phyloP scores from a whole-genome alignment of 805 yeast genomes.

The Yamadazyma akitaensis region DNA sequence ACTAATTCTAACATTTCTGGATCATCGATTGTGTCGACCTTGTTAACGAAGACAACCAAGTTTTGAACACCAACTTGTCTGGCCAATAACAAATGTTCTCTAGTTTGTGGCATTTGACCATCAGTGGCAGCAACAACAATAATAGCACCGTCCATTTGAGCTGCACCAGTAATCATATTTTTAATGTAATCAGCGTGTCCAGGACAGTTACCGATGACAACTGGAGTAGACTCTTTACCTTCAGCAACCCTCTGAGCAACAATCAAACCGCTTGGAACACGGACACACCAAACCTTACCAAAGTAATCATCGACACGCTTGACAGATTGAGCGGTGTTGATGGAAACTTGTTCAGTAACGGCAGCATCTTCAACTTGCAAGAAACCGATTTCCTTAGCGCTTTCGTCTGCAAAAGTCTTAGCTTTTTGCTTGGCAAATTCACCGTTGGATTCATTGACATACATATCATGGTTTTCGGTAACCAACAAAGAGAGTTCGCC shows the following conservation, averaged over 20 bases:
- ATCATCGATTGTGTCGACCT: slow-evolving; percentile 96
- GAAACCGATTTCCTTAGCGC: neutral
- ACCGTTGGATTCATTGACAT: neutral
- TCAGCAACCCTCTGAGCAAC: slow-evolving; percentile 3
- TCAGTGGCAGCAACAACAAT: slow-evolving; percentile 98
- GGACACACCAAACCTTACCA: slow-evolving; percentile 7
- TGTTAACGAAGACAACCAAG: slow-evolving; percentile 96
- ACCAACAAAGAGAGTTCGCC: slow-evolving; percentile 3
- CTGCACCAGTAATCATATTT: slow-evolving; percentile 99
- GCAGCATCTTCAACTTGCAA: neutral
- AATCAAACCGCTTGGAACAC: slow-evolving; percentile 5
- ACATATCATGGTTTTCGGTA: slow-evolving; percentile 7
- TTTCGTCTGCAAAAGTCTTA: neutral
- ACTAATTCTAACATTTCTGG: slow-evolving; percentile 99
- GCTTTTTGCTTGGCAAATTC: neutral
- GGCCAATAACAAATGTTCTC: slow-evolving; percentile 97
- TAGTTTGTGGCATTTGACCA: slow-evolving; percentile 99
- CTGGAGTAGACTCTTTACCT: neutral
- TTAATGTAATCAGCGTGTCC: slow-evolving; percentile 99
- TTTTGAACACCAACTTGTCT: slow-evolving; percentile 99
- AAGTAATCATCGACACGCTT: slow-evolving; percentile 3
- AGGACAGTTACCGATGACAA: slow-evolving; percentile 5
- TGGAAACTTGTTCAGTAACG: neutral
- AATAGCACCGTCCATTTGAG: slow-evolving; percentile 99
- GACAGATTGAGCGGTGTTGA: neutral